These are phyloP conservation scores for Postia placenta DNA, from an alignment of 768 basidiomycete genomes.

Conservation along the genomic window DNA sequence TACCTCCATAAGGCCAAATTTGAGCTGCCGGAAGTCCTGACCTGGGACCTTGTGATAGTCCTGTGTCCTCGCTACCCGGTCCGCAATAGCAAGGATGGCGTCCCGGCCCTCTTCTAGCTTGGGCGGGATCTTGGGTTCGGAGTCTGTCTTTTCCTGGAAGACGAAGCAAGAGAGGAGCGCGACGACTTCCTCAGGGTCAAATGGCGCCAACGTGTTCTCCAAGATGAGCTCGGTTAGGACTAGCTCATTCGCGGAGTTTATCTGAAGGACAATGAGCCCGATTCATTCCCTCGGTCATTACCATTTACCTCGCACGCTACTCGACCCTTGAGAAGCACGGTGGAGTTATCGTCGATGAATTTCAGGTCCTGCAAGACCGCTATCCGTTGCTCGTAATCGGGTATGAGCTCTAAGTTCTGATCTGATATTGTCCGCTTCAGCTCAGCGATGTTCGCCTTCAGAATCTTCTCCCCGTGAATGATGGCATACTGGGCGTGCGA, in stretches of 20 bases:
- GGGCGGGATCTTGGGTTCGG: constrained; percentile 75
- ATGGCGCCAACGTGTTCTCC: constrained; percentile 87
- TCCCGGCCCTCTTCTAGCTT: constrained; percentile 78
- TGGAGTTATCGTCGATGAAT: constrained; percentile 94
- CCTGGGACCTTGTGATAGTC: constrained; percentile 70
- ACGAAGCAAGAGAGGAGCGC: constrained; percentile 95
- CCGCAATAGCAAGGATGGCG: constrained; percentile 70
- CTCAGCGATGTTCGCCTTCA: constrained; percentile 67
- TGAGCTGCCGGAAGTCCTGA: constrained; percentile 77
- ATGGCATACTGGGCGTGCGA: constrained; percentile 54
- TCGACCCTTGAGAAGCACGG: constrained; percentile 91
- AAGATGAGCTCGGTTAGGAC: constrained; percentile 94
- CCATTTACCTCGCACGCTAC: constrained; percentile 88
- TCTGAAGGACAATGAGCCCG: constrained; percentile 39
- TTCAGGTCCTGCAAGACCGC: constrained; percentile 85
- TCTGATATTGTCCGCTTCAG: constrained; percentile 88
- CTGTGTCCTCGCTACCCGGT: constrained; percentile 76
- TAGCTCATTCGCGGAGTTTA: constrained; percentile 97
- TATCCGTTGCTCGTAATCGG: constrained; percentile 94
- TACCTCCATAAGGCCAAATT: constrained; percentile 90
- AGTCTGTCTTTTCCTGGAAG: constrained; percentile 96
- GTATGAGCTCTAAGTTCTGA: constrained; percentile 92
- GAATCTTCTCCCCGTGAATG: constrained; percentile 68
- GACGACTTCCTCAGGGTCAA: constrained; percentile 94
- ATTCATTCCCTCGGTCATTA: background rate